phyloP scores from a whole-genome alignment of 2,329 filamentous ascomycete species.

The Aspergillus tubingensis region DNA sequence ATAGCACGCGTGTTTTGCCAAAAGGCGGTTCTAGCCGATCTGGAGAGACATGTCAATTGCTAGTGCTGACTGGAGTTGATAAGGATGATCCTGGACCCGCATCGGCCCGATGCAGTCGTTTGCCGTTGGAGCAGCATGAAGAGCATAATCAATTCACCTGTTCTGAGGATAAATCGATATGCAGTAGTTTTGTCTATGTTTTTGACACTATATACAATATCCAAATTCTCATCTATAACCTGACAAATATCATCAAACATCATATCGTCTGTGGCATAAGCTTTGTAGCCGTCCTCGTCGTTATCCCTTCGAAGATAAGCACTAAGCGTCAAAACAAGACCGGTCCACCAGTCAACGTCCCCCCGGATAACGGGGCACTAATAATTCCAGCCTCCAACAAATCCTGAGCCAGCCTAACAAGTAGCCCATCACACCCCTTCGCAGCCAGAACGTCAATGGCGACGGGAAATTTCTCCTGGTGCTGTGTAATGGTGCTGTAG shows the following conservation, averaged over 20 bases:
- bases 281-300: no score
- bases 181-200: no score
- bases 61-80: not conserved
- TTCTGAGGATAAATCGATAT: no score
- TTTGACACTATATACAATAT: not conserved
- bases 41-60: no score
- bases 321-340: not conserved
- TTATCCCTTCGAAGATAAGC: no score
- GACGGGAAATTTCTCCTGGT: slow-evolving; percentile 58
- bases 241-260: not conserved
- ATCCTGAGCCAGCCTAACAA: slow-evolving; percentile 57
- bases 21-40: no score
- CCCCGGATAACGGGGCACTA: slow-evolving; percentile 1
- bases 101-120: not conserved
- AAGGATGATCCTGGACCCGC: not conserved
- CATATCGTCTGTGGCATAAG: not conserved
- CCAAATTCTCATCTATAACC: not conserved
- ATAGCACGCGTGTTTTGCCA: no score
- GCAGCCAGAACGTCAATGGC: slow-evolving; percentile 60
- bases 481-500: slow-evolving; percentile 37
- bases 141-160: not conserved
- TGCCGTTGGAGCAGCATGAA: not conserved
- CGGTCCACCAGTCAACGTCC: not conserved
- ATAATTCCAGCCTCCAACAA: slow-evolving; percentile 52
- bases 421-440: slow-evolving; percentile 62